Base-by-base conservation (phyloP, 2,329 filamentous ascomycete species). In the Alternaria conjuncta region DNA sequence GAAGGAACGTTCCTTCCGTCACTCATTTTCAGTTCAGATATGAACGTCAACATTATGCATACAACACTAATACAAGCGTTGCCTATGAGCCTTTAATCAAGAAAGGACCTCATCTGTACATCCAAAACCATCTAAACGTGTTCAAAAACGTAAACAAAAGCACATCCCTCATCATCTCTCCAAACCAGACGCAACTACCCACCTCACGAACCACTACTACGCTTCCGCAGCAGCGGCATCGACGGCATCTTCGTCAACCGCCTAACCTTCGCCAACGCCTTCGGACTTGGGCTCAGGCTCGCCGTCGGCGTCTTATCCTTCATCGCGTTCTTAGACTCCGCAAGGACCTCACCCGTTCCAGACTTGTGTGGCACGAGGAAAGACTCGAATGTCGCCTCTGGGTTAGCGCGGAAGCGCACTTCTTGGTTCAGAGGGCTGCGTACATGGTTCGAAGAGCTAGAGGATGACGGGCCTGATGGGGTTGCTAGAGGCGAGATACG, bases 361-460 rank as follows among this genome's bases (percentile, higher is more conserved):
- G 73, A 69, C 46, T 55, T 61, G 44, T 74, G 74, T 2, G 70
- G 72, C 4, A 50, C 63, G n/a, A 78, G 66, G 20, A 78, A 73
- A 1, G 56, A 20, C 23, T 78, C 74, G 44, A 77, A 77, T 0
- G 75, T 77, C 3, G 66, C 21, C 11, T 65, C 57, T 9, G 65
- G 64, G 18, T 67, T 64, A n/a, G 26, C 32, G 15, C 64, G 51
- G 44, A 63, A 71, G 8, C 36, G 49, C 0, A 55, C 44, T 32
- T 67, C 62, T 3, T 56, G 54, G 4, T 57, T 28, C 8, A 71
- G 28, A 1, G 67, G 67, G 44, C 73, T 74, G 21, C 62, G 61
- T 4, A 63, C 51, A 11, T 58, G 65, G n/a, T 23, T 60, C 5
- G 64, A 60, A 15, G 23, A 55, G 18, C 51, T 44, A 15, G 60